Evolutionary conservation across 345 rosid species (phyloP).

Genomic region (Lepidium aucheri): DNA sequence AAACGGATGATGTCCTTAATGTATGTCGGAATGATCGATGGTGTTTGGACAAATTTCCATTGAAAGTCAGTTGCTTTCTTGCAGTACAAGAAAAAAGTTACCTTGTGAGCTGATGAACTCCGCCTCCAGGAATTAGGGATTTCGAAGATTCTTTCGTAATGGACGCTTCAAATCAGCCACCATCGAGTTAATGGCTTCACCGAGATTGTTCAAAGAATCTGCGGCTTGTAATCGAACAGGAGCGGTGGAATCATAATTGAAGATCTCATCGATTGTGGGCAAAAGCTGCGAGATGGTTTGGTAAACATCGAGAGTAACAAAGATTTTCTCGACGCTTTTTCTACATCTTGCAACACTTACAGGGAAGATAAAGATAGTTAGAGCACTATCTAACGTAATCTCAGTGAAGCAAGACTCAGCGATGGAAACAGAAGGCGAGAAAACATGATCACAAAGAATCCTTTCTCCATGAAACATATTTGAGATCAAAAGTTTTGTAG

Average conservation of each 20-base stretch:
- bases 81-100: neutral
- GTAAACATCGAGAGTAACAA: conserved; percentile 59
- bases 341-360: conserved; percentile 40
- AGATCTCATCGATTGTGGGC: conserved; percentile 49
- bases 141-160: conserved; percentile 54
- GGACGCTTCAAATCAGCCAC: conserved; percentile 41
- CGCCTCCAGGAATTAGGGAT: conserved; percentile 36
- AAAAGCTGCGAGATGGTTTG: conserved; percentile 36
- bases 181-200: conserved; percentile 34
- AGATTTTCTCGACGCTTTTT: conserved; percentile 49
- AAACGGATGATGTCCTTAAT: no score
- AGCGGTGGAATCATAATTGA: conserved; percentile 44
- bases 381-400: conserved; percentile 64
- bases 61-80: no score
- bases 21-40: no score
- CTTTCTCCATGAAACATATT: conserved; percentile 57
- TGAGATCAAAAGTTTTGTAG: conserved; percentile 37
- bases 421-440: conserved; percentile 39
- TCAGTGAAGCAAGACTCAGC: conserved; percentile 67
- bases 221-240: conserved; percentile 47
- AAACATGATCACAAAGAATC: conserved; percentile 59
- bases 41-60: no score
- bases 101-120: conserved; percentile 46
- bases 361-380: conserved; percentile 54
- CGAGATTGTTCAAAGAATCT: conserved; percentile 38